phyloP scores from a whole-genome alignment of 2,329 filamentous ascomycete genomes.

The Arthroderma uncinatum region DNA sequence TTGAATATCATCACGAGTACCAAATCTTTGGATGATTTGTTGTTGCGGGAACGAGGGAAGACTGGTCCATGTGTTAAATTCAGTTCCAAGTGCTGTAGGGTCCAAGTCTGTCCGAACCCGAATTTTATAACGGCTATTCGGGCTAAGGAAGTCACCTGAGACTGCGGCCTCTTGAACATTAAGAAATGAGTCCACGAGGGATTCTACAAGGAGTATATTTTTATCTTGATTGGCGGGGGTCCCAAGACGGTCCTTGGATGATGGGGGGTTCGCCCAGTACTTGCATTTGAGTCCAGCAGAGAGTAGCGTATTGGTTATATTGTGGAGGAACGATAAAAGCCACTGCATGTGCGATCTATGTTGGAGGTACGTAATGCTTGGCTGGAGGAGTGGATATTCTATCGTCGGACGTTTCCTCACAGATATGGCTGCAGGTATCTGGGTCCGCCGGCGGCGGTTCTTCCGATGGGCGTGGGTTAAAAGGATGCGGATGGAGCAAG shows the following conservation, averaged over 20 bases:
- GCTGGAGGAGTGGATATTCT: conserved; percentile 49
- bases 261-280: conserved; percentile 20
- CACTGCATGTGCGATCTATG: conserved; percentile 34
- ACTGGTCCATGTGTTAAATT: conserved; percentile 29
- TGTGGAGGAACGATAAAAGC: conserved; percentile 25
- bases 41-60: conserved; percentile 24
- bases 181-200: conserved; percentile 33
- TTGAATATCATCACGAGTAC: conserved; percentile 26
- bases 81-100: conserved; percentile 27
- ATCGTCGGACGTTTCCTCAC: conserved; percentile 40
- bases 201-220: conserved; percentile 25
- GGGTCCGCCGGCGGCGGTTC: conserved; percentile 56
- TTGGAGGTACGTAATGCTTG: conserved; percentile 44
- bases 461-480: conserved; percentile 69
- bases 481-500: conserved; percentile 60
- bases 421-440: conserved; percentile 48
- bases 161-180: conserved; percentile 35
- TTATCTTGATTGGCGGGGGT: conserved; percentile 14
- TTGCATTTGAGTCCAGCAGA: conserved; percentile 25
- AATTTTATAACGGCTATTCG: conserved; percentile 29
- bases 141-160: conserved; percentile 26
- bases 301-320: conserved; percentile 24
- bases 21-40: conserved; percentile 22
- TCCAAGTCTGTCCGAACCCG: conserved; percentile 28
- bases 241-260: conserved; percentile 4